These are phyloP conservation scores for Ajuga chamaepitys DNA, from an alignment of 257 asterid species.

Conservation along the genomic window DNA sequence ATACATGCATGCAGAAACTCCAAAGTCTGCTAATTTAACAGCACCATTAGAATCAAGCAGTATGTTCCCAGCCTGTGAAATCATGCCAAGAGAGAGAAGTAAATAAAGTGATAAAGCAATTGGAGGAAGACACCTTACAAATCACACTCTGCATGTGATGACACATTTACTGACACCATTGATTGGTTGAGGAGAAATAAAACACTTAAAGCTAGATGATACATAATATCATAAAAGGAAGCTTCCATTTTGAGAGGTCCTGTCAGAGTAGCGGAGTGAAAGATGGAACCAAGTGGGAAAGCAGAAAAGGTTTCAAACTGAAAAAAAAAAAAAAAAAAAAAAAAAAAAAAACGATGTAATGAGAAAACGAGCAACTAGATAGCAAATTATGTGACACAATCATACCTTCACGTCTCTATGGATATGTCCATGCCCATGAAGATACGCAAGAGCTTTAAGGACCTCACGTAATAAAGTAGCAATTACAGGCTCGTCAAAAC, in stretches of 20 bases:
- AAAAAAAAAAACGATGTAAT: too few species aligned
- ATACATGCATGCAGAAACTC: constrained; percentile 93
- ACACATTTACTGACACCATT: not conserved
- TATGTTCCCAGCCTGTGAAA: constrained; percentile 87
- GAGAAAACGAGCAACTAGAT: too few species aligned
- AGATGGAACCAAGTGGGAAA: not conserved
- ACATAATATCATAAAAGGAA: not conserved
- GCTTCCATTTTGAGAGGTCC: not conserved
- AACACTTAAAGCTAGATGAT: not conserved
- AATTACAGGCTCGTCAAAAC: too few species aligned
- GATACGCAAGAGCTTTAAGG: too few species aligned
- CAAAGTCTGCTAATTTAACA: constrained; percentile 84
- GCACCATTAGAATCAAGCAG: constrained; percentile 68
- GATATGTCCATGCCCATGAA: too few species aligned
- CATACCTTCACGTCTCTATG: too few species aligned
- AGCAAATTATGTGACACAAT: too few species aligned
- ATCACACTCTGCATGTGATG: constrained; percentile 3
- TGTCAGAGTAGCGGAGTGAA: not conserved
- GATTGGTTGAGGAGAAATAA: not conserved
- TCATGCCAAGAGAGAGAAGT: constrained; percentile 6
- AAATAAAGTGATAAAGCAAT: not conserved
- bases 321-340: too few species aligned
- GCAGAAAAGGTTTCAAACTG: not conserved
- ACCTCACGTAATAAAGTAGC: too few species aligned
- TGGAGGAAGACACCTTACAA: too few species aligned